Base-by-base conservation (phyloP, 2,329 filamentous ascomycete genomes). In the Xylariales sp. region DNA sequence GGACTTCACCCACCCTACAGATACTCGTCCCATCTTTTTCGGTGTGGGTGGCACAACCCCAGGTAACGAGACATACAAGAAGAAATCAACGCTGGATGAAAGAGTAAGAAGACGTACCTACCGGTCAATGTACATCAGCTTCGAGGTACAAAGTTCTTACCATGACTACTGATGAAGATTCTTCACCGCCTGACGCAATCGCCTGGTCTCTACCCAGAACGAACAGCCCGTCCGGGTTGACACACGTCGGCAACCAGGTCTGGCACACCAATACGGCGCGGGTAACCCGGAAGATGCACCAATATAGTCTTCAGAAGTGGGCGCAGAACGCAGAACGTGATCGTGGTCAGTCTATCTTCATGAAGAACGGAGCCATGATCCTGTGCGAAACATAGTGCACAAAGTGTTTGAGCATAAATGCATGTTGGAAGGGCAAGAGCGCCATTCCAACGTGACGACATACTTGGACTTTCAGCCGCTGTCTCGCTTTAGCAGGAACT, bases 171-270 rank as follows among this genome's bases (percentile, higher is more conserved):
- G n/a, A 38, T 9, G 9, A n/a, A n/a, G 9, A 31, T 31, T 39
- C 27, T 31, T 39, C 36, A 39, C 36, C 36, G 36, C 36, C 14
- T 39, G 20, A 31, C 24, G 27, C n/a, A 22, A 11, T 14, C 10
- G 22, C 9, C 15, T 28, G 25, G 16, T n/a, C 9, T 31, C 8
- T 31, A 19, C 19, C 4, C 36, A 16, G 15, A 16, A 16, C 12
- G 22, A 38, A 38, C 11, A 12, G 4, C n/a, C 22, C 35, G 33
- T 16, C 22, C 27, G 24, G 21, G 22, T n/a, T 31, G 25, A 21
- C 21, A 20, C 14, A 5, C n/a, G 22, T 16, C 36, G 36, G 19
- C 18, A 39, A 31, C 24, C 35, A 22, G 35, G 11, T 16, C 14
- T 28, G 21, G 14, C 21, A 15, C 35, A 18, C 35, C 12, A 27